Conservation (phyloP, 2,329 filamentous ascomycete genomes). For the Coniella lustricola region DNA sequence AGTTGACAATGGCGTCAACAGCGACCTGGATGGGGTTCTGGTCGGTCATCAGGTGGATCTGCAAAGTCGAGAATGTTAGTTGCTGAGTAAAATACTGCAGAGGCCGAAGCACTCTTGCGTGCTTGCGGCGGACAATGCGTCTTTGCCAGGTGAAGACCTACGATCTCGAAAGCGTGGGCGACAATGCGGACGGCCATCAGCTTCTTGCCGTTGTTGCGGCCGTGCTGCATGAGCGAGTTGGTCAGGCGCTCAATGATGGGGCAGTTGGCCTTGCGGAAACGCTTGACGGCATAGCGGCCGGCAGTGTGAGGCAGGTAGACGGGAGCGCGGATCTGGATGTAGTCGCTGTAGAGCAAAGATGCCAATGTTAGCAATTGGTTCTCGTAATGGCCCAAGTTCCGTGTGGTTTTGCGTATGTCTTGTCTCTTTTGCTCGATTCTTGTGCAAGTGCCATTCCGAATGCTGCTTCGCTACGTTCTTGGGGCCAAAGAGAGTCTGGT, state of each 20-base stretch:
- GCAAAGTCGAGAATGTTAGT: constrained; percentile 25
- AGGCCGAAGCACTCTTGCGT: too few species aligned
- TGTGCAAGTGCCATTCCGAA: background rate
- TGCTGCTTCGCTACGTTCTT: too few species aligned
- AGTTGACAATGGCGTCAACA: constrained; percentile 99
- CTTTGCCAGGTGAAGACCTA: constrained; percentile 34
- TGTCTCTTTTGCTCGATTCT: background rate
- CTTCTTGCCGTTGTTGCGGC: constrained; percentile 99
- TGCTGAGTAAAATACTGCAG: background rate
- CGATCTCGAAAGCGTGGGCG: constrained; percentile 98
- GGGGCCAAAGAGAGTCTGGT: too few species aligned
- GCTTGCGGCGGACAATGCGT: too few species aligned
- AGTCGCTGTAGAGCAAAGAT: constrained; percentile 63
- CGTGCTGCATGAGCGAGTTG: constrained; percentile 99
- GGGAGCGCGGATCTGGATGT: constrained; percentile 98
- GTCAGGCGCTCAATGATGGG: constrained; percentile 99
- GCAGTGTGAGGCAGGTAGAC: constrained; percentile 99
- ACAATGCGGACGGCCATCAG: constrained; percentile 99
- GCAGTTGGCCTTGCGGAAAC: constrained; percentile 99
- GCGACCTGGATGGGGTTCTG: constrained; percentile 99
- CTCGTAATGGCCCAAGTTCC: constrained; percentile 12
- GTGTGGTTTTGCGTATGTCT: background rate
- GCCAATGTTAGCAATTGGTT: constrained; percentile 26
- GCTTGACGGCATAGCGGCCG: constrained; percentile 97
- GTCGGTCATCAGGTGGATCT: constrained; percentile 99